Percentiles rank a stretch among this genome's conserved stretches.
phyloP scores from a whole-genome alignment of 768 basidiomycete genomes.

The Phaffia australis region DNA sequence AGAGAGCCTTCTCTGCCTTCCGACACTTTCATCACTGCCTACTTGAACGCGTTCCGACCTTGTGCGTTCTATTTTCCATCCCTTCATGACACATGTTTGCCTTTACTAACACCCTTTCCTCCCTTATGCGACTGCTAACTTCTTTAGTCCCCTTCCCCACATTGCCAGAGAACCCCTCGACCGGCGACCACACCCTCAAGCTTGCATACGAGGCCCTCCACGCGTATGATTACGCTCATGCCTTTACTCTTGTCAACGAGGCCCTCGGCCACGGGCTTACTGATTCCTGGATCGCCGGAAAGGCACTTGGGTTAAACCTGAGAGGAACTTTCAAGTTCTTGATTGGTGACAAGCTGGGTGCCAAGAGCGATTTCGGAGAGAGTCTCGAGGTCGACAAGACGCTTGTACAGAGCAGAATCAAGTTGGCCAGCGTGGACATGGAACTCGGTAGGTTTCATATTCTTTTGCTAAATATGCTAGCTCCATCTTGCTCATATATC shows the following conservation, averaged over 20 bases:
- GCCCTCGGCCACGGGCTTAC: constrained; percentile 77
- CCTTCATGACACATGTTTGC: constrained; percentile 3
- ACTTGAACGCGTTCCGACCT: constrained; percentile 90
- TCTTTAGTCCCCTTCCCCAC: constrained; percentile 52
- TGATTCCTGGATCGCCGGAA: constrained; percentile 48
- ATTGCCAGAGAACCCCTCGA: constrained; percentile 61
- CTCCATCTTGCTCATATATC: background rate
- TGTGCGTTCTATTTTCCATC: constrained; percentile 45
- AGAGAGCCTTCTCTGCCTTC: constrained; percentile 79
- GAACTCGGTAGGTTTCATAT: constrained; percentile 51
- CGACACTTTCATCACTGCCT: constrained; percentile 81
- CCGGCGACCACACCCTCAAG: constrained; percentile 71
- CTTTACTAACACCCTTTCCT: background rate
- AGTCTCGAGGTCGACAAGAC: constrained; percentile 56
- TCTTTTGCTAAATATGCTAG: background rate
- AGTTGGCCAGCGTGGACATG: constrained; percentile 95
- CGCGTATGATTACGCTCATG: constrained; percentile 73
- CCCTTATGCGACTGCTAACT: background rate
- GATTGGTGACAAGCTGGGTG: constrained; percentile 66
- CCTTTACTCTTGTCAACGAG: constrained; percentile 68
- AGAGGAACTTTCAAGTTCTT: constrained; percentile 98
- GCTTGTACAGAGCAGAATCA: constrained; percentile 80
- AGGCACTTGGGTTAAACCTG: constrained; percentile 81
- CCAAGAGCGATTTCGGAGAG: constrained; percentile 70
- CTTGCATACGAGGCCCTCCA: constrained; percentile 72